These are phyloP conservation scores for Anastatica hierochuntica DNA, from an alignment of 345 rosid genomes.

Conservation along the genomic window DNA sequence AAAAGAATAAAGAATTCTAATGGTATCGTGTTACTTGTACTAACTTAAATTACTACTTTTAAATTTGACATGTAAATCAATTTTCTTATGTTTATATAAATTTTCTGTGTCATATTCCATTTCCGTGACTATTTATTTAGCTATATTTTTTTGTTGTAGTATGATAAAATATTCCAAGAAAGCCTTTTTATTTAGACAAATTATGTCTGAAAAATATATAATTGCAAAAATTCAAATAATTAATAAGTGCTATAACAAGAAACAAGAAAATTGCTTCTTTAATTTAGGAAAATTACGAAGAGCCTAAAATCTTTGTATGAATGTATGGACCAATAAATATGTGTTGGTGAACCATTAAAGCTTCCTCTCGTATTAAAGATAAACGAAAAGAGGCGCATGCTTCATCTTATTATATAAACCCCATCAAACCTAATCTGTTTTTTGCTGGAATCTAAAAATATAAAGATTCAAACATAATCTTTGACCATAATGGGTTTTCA, in stretches of 20 bases:
- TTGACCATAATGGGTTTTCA: constrained; percentile 21
- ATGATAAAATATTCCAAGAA: too few relatives aligned
- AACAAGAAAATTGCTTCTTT: background rate
- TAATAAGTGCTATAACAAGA: background rate
- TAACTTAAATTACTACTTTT: background rate
- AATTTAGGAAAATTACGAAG: constrained; percentile 4
- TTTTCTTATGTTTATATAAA: background rate
- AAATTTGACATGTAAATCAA: background rate
- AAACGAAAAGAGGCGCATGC: constrained; percentile 19
- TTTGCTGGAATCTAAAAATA: constrained; percentile 10
- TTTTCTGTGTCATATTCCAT: background rate
- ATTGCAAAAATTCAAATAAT: background rate
- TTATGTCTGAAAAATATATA: background rate
- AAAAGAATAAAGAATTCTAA: background rate
- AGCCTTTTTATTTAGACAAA: too few relatives aligned
- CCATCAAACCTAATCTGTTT: constrained; percentile 14
- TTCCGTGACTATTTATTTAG: background rate
- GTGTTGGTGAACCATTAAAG: constrained; percentile 31
- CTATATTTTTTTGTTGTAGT: too few relatives aligned
- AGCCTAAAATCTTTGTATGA: constrained; percentile 26
- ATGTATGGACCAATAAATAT: constrained; percentile 8
- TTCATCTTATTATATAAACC: constrained; percentile 26
- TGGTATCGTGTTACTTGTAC: background rate
- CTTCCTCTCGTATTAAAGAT: constrained; percentile 16
- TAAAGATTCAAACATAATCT: background rate